phyloP scores from a whole-genome alignment of 345 rosid genomes.

The Iberis pinnata region DNA sequence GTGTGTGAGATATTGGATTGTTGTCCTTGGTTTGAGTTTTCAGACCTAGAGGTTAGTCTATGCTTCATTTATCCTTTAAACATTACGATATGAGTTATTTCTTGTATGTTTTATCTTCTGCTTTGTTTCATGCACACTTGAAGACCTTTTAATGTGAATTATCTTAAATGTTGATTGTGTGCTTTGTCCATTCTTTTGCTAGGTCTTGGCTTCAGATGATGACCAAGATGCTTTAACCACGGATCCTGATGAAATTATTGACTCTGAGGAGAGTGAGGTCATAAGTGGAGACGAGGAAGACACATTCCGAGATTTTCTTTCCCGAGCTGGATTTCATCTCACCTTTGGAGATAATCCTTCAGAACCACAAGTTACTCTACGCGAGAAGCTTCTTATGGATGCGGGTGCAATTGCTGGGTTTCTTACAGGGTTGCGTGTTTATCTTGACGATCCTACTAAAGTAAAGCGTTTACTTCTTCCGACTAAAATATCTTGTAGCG shows the following conservation, averaged over 20 bases:
- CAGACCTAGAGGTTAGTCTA: conserved; percentile 80
- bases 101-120: conserved; percentile 14
- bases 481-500: conserved; percentile 71
- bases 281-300: conserved; percentile 98
- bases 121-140: conserved; percentile 2
- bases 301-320: conserved; percentile 88
- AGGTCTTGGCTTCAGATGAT: conserved; percentile 97
- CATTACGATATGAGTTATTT: not conserved
- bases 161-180: conserved; percentile 7
- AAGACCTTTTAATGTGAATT: conserved; percentile 1
- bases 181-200: conserved; percentile 25
- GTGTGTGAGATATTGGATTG: conserved; percentile 97
- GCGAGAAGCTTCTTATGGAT: conserved; percentile 89
- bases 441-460: conserved; percentile 96
- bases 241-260: conserved; percentile 98
- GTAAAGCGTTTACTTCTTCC: conserved; percentile 98
- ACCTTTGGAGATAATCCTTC: conserved; percentile 86
- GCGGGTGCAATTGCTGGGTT: conserved; percentile 99
- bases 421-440: conserved; percentile 84
- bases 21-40: conserved; percentile 96
- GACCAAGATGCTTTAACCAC: conserved; percentile 97
- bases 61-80: conserved; percentile 13
- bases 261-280: conserved; percentile 96
- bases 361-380: conserved; percentile 59
- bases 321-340: conserved; percentile 96